Conservation (phyloP, 345 rosid genomes). For the Triadica sebifera region DNA sequence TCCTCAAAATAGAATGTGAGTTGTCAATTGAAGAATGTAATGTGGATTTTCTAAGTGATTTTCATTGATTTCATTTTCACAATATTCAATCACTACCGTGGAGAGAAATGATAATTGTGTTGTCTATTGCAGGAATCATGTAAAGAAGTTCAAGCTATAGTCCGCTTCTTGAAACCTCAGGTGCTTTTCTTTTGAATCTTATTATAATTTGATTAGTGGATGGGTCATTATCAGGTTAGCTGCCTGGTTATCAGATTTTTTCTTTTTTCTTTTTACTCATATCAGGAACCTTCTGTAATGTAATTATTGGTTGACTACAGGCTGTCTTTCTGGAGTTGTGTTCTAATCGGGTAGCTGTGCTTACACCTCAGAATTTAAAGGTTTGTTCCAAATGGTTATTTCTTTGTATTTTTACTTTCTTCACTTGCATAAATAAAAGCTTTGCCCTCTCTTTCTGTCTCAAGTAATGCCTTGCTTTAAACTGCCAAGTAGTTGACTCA, state of each 20-base stretch:
- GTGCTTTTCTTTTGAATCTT: slow-evolving; percentile 43
- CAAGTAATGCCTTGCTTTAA: not conserved
- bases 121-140: slow-evolving; percentile 67
- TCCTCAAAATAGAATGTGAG: not conserved
- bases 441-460: not conserved
- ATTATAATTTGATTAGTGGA: slow-evolving; percentile 27
- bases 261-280: not conserved
- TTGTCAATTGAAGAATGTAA: not conserved
- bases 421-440: too few species aligned
- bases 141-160: slow-evolving; percentile 74
- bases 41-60: not conserved
- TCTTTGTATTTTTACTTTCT: not conserved
- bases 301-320: slow-evolving; percentile 35
- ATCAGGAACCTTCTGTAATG: not conserved
- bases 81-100: not conserved
- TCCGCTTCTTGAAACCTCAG: slow-evolving; percentile 84
- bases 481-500: not conserved
- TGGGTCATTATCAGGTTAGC: slow-evolving; percentile 25
- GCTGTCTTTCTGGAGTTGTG: slow-evolving; percentile 94
- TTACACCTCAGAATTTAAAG: slow-evolving; percentile 77
- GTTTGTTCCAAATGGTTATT: slow-evolving; percentile 33
- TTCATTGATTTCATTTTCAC: not conserved
- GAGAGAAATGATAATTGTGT: not conserved
- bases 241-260: slow-evolving; percentile 18
- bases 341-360: slow-evolving; percentile 73